Conservation (phyloP, 176 grass and related monocot genomes). For the Paspalum vaginatum region DNA sequence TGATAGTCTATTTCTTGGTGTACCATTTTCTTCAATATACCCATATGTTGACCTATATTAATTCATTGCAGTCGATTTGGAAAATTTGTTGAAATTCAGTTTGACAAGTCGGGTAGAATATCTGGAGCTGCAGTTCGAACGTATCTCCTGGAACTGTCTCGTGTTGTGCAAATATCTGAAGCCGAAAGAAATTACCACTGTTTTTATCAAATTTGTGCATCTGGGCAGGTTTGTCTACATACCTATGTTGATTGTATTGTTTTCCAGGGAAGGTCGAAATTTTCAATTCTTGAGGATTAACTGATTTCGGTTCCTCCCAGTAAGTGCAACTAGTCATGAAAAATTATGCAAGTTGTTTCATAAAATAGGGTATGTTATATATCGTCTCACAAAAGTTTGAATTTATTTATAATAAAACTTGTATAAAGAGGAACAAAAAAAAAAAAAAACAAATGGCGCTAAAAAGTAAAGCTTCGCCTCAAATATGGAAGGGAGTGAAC, state of each 20-base stretch:
- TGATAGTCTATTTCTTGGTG: background rate
- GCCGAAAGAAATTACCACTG: constrained; percentile 91
- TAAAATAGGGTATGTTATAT: background rate
- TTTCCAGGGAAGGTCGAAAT: background rate
- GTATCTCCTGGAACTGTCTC: constrained; percentile 84
- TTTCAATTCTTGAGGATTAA: constrained; percentile 3
- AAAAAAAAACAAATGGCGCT: background rate
- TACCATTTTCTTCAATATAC: constrained; percentile 5
- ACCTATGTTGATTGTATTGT: constrained; percentile 12
- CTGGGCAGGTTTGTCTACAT: constrained; percentile 66
- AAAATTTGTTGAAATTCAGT: constrained; percentile 93
- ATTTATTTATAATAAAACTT: background rate
- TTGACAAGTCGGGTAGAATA: constrained; percentile 79
- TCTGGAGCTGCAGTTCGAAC: constrained; percentile 87
- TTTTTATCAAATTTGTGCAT: constrained; percentile 91
- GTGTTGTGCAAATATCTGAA: constrained; percentile 79
- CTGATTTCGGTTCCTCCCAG: background rate
- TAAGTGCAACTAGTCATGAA: constrained; percentile 1
- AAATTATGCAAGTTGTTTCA: constrained; percentile 3
- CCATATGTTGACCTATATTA: constrained; percentile 21
- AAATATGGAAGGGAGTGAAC: background rate
- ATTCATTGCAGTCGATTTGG: constrained; percentile 77
- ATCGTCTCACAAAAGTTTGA: background rate
- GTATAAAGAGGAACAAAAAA: background rate
- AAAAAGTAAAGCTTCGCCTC: background rate